Evolutionary conservation across 495 filamentous ascomycete genomes (phyloP).

Genomic region (Cladorrhinum samala): DNA sequence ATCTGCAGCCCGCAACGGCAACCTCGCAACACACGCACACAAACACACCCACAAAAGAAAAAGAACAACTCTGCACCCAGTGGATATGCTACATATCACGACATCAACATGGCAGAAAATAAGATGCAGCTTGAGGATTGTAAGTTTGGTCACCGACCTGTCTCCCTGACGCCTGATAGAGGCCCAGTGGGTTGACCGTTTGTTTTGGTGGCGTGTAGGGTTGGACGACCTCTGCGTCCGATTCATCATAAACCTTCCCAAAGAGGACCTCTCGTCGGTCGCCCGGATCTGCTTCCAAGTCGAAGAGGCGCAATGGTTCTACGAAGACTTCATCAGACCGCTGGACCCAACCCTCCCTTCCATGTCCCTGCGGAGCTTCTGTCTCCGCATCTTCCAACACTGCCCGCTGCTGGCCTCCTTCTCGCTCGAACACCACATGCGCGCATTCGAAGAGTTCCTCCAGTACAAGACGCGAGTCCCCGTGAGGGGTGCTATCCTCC

Average conservation of each 20-base stretch:
- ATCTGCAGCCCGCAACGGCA: slow-evolving; percentile 1
- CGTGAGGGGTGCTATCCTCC: slow-evolving; percentile 85
- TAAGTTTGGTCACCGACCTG: slow-evolving; percentile 41
- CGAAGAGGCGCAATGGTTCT: slow-evolving; percentile 99
- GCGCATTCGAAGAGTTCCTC: slow-evolving; percentile 83
- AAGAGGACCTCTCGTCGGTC: slow-evolving; percentile 80
- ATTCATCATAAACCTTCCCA: slow-evolving; percentile 92
- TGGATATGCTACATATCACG: slow-evolving; percentile 28
- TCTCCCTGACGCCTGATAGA: neutral
- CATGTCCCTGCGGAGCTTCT: slow-evolving; percentile 75
- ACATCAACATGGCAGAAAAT: slow-evolving; percentile 62
- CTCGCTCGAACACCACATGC: slow-evolving; percentile 66
- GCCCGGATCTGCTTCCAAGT: slow-evolving; percentile 97
- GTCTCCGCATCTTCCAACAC: slow-evolving; percentile 81
- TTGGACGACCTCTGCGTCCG: slow-evolving; percentile 91
- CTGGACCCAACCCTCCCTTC: slow-evolving; percentile 78
- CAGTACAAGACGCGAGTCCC: slow-evolving; percentile 91
- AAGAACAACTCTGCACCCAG: slow-evolving; percentile 3
- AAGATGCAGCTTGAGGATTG: slow-evolving; percentile 87
- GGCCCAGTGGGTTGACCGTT: neutral
- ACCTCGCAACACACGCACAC: neutral
- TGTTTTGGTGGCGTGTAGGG: slow-evolving; percentile 47
- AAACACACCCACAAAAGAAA: neutral
- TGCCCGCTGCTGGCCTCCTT: slow-evolving; percentile 81
- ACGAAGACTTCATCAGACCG: slow-evolving; percentile 96